These are phyloP conservation scores for Nemania diffusa DNA, from an alignment of 2,329 filamentous ascomycete species.

Conservation along the genomic window DNA sequence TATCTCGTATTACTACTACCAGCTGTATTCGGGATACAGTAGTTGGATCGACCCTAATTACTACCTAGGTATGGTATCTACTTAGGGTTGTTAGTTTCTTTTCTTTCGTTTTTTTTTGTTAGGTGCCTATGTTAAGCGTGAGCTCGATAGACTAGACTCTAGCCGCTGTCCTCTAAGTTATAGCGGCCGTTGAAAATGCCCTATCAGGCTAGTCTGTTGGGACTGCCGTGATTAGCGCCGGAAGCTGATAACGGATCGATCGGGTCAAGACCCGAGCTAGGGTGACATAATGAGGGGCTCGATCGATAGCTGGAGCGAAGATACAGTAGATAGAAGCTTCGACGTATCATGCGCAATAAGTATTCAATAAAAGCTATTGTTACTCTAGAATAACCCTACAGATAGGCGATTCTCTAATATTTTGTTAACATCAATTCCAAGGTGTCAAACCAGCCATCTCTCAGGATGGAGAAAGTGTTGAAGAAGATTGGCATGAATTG, in stretches of 20 bases:
- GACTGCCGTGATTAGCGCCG: neutral
- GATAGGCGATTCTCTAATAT: neutral
- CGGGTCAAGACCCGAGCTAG: neutral
- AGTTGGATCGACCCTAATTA: too few relatives aligned
- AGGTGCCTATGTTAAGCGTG: too few relatives aligned
- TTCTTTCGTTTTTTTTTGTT: too few relatives aligned
- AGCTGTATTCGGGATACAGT: too few relatives aligned
- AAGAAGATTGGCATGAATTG: constrained; percentile 16
- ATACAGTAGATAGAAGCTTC: neutral
- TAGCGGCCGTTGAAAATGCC: neutral
- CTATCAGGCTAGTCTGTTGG: neutral
- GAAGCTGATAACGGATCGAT: neutral
- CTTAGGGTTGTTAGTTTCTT: too few relatives aligned
- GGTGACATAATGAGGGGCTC: neutral
- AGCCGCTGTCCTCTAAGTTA: neutral
- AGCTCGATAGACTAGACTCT: too few relatives aligned
- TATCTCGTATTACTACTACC: too few relatives aligned
- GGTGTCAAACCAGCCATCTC: neutral
- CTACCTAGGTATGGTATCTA: too few relatives aligned
- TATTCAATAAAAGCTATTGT: neutral
- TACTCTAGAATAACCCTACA: neutral
- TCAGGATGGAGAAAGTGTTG: constrained; percentile 1
- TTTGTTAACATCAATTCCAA: neutral
- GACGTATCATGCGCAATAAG: neutral
- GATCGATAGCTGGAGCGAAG: neutral